A percentile compares a stretch with the other conserved stretches of the same genome.
Evolutionary conservation across 192 early-diverging fungal species (phyloP).

Genomic region (Mortierella alpina): DNA sequence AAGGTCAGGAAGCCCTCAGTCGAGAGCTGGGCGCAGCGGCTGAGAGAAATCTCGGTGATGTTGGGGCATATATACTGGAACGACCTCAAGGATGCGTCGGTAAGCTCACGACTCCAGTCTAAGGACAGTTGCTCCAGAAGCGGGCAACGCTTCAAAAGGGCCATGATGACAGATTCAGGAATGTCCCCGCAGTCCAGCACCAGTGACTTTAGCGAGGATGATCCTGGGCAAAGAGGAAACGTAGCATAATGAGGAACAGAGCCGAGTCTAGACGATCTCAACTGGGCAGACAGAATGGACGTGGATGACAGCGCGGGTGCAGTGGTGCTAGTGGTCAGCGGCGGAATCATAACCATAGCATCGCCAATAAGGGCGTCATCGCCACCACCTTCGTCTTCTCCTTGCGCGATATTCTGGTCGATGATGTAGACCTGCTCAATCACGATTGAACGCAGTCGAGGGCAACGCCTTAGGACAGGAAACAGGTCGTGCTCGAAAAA

Average conservation of each 20-base stretch:
- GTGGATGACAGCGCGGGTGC: not conserved
- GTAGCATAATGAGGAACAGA: not conserved
- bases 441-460: slow-evolving; percentile 17
- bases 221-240: not conserved
- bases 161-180: slow-evolving; percentile 36
- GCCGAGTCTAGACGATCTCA: slow-evolving; percentile 7
- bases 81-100: slow-evolving; percentile 13
- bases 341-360: not conserved
- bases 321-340: not conserved
- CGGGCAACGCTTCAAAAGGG: slow-evolving; percentile 27
- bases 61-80: slow-evolving; percentile 24
- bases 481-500: slow-evolving; percentile 46
- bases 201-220: slow-evolving; percentile 28
- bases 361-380: not conserved
- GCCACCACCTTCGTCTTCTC: not conserved
- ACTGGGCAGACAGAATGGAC: slow-evolving; percentile 27
- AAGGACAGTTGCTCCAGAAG: slow-evolving; percentile 24
- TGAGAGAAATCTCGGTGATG: slow-evolving; percentile 27
- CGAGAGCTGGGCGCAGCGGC: slow-evolving; percentile 12
- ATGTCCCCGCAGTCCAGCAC: slow-evolving; percentile 46
- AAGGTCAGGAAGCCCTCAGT: slow-evolving; percentile 14
- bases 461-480: slow-evolving; percentile 30
- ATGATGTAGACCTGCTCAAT: slow-evolving; percentile 44
- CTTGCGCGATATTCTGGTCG: slow-evolving; percentile 35
- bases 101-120: slow-evolving; percentile 36